phyloP scores from a whole-genome alignment of 2,329 filamentous ascomycete species.

The Trichoderma arundinaceum region DNA sequence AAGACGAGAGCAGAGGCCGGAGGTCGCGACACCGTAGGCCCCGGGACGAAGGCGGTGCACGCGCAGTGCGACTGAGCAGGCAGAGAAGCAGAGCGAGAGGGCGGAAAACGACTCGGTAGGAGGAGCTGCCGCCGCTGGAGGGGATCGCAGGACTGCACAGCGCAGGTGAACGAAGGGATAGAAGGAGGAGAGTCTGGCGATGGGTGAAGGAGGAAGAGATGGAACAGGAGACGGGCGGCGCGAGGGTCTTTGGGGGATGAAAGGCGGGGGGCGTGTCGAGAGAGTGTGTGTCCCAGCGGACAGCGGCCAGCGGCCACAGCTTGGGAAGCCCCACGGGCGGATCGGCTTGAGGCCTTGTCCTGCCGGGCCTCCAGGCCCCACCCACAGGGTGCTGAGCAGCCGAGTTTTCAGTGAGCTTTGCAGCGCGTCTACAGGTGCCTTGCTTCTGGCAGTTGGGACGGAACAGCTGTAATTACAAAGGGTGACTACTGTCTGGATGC shows the following conservation, averaged over 20 bases:
- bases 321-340: constrained; percentile 34
- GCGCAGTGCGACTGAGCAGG: constrained; percentile 25
- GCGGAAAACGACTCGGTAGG: too few relatives aligned
- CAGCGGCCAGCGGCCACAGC: constrained; percentile 33
- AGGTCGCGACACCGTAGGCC: constrained; percentile 35
- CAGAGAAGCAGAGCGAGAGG: not conserved
- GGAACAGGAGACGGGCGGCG: constrained; percentile 29
- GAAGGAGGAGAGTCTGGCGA: constrained; percentile 5
- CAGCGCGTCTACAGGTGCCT: not conserved
- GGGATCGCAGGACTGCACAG: not conserved
- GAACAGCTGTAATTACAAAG: too few relatives aligned
- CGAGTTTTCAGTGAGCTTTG: constrained; percentile 21
- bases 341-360: constrained; percentile 34
- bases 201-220: constrained; percentile 29
- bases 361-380: constrained; percentile 33
- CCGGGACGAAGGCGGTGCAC: constrained; percentile 28
- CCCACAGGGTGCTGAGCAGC: constrained; percentile 29
- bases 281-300: constrained; percentile 23
- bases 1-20: constrained; percentile 25
- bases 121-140: not conserved
- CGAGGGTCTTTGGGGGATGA: constrained; percentile 25
- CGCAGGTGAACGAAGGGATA: constrained; percentile 1
- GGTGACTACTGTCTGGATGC: too few relatives aligned
- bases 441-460: too few relatives aligned
- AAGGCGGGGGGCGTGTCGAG: constrained; percentile 31